A percentile compares a stretch with the other conserved stretches of the same genome.
phyloP scores from a whole-genome alignment of 441 rosid species.

The Mallotus japonicus region DNA sequence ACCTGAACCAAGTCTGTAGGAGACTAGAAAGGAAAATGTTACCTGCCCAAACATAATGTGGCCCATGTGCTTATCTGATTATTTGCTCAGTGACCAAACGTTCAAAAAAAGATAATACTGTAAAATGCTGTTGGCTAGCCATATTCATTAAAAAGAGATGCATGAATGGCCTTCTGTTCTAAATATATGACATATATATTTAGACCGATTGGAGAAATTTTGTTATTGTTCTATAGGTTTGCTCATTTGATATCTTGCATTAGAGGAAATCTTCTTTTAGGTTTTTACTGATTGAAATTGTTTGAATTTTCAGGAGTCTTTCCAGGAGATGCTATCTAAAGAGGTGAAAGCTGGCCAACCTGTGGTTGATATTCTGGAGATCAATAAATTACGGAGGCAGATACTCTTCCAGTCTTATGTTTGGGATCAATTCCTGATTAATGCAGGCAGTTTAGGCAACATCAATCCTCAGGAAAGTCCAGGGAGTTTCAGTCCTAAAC shows the following conservation, averaged over 20 bases:
- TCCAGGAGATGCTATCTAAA: constrained; percentile 45
- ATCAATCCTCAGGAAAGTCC: constrained; percentile 33
- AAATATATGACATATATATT: too few species aligned
- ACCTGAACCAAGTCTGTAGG: neutral
- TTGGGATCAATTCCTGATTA: constrained; percentile 86
- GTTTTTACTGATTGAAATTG: constrained; percentile 24
- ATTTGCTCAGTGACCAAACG: too few species aligned
- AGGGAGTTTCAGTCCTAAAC: constrained; percentile 39
- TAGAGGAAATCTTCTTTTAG: neutral
- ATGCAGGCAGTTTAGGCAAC: constrained; percentile 46
- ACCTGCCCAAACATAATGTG: neutral
- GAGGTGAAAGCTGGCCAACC: constrained; percentile 59
- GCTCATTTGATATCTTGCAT: neutral
- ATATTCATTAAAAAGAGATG: too few species aligned
- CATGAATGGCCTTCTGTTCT: too few species aligned
- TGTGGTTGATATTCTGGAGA: constrained; percentile 69
- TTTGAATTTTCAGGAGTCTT: constrained; percentile 51
- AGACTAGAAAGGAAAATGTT: neutral
- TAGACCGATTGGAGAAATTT: too few species aligned
- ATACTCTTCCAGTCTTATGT: constrained; percentile 73
- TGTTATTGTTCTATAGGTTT: too few species aligned
- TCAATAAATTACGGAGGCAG: constrained; percentile 69
- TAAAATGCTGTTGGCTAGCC: too few species aligned
- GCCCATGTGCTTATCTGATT: too few species aligned
- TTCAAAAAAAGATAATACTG: too few species aligned